Evolutionary conservation across 805 yeast genomes (phyloP).

Genomic region (Starmera pachycereana): DNA sequence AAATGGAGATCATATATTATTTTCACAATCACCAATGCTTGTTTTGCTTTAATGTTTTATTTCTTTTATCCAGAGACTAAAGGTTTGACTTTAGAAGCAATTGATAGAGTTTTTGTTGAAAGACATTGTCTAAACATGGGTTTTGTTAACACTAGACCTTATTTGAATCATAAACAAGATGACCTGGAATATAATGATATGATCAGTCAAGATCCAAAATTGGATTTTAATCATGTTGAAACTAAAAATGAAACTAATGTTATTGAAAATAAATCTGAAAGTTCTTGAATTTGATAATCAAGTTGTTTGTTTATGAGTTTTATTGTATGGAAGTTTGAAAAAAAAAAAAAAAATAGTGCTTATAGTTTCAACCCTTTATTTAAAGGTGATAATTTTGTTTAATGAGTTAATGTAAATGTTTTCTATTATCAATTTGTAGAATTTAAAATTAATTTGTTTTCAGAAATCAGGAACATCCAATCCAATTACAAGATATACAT

Average conservation of each 20-base stretch:
- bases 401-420: no score
- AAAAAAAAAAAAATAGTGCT: no score
- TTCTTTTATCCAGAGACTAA: slow-evolving; percentile 72
- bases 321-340: no score
- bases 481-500: no score
- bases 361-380: no score
- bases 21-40: slow-evolving; percentile 54
- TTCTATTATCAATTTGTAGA: no score
- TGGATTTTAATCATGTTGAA: background rate
- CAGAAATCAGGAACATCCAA: no score
- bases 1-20: slow-evolving; percentile 61
- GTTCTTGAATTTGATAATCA: no score
- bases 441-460: no score
- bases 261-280: no score
- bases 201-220: background rate
- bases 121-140: slow-evolving; percentile 32
- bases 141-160: slow-evolving; percentile 56
- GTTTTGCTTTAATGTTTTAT: slow-evolving; percentile 52
- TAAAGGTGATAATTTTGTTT: no score
- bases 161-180: slow-evolving; percentile 43
- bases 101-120: slow-evolving; percentile 54
- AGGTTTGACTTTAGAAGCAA: slow-evolving; percentile 65
- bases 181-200: slow-evolving; percentile 20
- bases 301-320: no score
- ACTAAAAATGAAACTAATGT: background rate